These are phyloP conservation scores for Fusarium dlaminii DNA, from an alignment of 2,329 filamentous ascomycete genomes.

Conservation along the genomic window DNA sequence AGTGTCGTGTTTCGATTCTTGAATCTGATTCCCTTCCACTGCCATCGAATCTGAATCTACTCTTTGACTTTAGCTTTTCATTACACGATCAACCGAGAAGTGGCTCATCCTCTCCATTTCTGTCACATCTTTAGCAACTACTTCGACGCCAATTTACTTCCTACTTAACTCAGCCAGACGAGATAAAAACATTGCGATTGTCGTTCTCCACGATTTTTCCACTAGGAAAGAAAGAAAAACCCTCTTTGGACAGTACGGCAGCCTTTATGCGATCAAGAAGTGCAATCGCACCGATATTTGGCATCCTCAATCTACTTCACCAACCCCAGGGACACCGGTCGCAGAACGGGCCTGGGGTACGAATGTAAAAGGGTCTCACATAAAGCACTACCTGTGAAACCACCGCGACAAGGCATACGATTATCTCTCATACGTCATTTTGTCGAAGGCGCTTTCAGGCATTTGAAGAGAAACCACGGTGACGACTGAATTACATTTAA, in stretches of 20 bases:
- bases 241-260: background rate
- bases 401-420: slow-evolving; percentile 11
- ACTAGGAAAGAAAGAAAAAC: background rate
- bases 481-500: slow-evolving; percentile 18
- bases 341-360: slow-evolving; percentile 43
- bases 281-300: slow-evolving; percentile 12
- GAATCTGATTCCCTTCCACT: background rate
- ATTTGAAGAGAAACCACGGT: background rate
- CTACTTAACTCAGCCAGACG: background rate
- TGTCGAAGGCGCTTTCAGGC: background rate
- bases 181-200: slow-evolving; percentile 9
- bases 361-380: slow-evolving; percentile 35
- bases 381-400: slow-evolving; percentile 21
- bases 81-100: background rate
- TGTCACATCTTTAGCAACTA: background rate
- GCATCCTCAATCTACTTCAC: slow-evolving; percentile 20
- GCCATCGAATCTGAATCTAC: background rate
- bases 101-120: background rate
- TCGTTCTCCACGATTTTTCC: background rate
- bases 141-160: background rate
- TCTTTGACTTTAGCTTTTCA: background rate
- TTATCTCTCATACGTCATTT: background rate
- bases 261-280: background rate
- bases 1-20: slow-evolving; percentile 28
- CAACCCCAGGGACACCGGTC: slow-evolving; percentile 42